Evolutionary conservation across 495 filamentous ascomycete genomes (phyloP).

Genomic region (Hypoxylon intermedium): DNA sequence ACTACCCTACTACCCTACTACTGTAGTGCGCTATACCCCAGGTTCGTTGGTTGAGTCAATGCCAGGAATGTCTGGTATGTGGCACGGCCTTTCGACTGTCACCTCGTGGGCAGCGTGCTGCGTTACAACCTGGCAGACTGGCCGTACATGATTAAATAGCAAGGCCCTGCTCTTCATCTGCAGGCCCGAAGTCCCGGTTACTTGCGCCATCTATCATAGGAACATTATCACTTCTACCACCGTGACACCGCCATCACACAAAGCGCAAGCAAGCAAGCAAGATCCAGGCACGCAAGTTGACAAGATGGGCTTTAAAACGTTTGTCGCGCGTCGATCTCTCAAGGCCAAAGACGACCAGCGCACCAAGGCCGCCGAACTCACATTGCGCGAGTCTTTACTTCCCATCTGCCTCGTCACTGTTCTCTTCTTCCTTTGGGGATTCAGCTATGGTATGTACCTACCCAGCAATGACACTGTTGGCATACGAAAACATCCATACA

Average conservation of each 20-base stretch:
- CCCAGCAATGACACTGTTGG: neutral
- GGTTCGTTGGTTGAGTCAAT: conserved; percentile 6
- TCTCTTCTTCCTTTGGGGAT: conserved; percentile 86
- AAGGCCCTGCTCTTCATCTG: conserved; percentile 5
- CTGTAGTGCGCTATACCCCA: conserved; percentile 1
- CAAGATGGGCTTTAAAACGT: conserved; percentile 45
- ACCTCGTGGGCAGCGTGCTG: neutral
- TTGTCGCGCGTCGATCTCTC: conserved; percentile 47
- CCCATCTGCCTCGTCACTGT: conserved; percentile 65
- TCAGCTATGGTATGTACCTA: conserved; percentile 65
- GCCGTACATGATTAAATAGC: conserved; percentile 9
- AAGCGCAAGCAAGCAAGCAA: neutral
- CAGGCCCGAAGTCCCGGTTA: conserved; percentile 10
- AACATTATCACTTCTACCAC: conserved; percentile 2
- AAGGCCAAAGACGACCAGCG: conserved; percentile 54
- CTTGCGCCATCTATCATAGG: conserved; percentile 1
- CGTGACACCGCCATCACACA: conserved; percentile 2
- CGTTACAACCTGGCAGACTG: neutral
- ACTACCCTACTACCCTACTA: neutral
- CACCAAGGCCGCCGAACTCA: conserved; percentile 64
- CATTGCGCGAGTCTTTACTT: conserved; percentile 64
- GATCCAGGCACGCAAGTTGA: neutral
- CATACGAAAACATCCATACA: no score
- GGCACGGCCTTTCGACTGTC: conserved; percentile 16
- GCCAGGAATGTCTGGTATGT: conserved; percentile 9